These are phyloP conservation scores for Dillenia suffruticosa DNA, from an alignment of 164 flowering plant species.

Conservation along the genomic window DNA sequence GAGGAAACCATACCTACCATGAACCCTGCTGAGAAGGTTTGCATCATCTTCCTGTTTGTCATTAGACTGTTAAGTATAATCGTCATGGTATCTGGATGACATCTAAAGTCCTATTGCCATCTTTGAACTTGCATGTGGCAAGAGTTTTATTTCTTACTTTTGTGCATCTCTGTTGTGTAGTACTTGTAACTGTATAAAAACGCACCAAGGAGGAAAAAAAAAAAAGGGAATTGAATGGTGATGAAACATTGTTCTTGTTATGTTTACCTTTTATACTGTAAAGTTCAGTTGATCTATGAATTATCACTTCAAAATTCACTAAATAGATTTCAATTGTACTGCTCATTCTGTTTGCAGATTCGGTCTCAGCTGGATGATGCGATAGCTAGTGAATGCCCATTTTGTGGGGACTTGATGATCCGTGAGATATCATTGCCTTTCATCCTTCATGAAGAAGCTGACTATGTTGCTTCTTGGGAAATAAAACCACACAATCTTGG, in stretches of 20 bases:
- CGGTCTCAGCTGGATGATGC: slow-evolving; percentile 96
- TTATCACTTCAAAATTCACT: too few relatives aligned
- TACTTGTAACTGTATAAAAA: too few relatives aligned
- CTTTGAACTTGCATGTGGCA: not conserved
- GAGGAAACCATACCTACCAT: slow-evolving; percentile 55
- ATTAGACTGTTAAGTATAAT: not conserved
- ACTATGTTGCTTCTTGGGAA: slow-evolving; percentile 73
- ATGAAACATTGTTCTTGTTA: too few relatives aligned
- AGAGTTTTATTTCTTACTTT: too few relatives aligned
- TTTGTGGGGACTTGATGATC: slow-evolving; percentile 96
- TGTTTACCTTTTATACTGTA: too few relatives aligned
- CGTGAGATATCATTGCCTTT: slow-evolving; percentile 86
- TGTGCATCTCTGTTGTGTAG: slow-evolving; percentile 3
- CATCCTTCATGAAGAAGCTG: slow-evolving; percentile 58
- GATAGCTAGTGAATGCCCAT: slow-evolving; percentile 97
- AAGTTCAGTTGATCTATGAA: too few relatives aligned
- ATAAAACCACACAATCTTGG: slow-evolving; percentile 51
- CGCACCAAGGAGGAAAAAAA: too few relatives aligned
- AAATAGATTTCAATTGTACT: too few relatives aligned
- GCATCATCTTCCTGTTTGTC: slow-evolving; percentile 2
- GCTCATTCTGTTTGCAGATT: slow-evolving; percentile 34
- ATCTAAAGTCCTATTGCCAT: not conserved
- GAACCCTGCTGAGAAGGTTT: slow-evolving; percentile 74
- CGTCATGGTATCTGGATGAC: not conserved
- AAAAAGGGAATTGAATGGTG: too few relatives aligned